A percentile compares a stretch with the other conserved stretches of the same genome.
phyloP scores from a whole-genome alignment of 148 eudicot genomes.

The Fagopyrum homotropicum region DNA sequence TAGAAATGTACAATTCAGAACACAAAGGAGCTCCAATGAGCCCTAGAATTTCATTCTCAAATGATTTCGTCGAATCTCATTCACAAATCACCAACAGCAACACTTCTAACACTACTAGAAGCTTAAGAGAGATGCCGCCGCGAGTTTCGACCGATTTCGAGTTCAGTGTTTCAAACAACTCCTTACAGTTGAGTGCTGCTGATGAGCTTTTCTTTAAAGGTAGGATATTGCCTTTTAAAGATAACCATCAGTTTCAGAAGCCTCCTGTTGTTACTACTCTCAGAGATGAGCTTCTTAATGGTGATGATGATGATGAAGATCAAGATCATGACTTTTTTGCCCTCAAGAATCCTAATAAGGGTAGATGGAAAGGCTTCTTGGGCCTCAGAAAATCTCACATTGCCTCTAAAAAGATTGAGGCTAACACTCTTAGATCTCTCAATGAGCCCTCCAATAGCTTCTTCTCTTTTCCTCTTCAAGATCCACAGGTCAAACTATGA shows the following conservation, averaged over 20 bases:
- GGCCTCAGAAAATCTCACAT: conserved; percentile 72
- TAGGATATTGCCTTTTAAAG: conserved; percentile 59
- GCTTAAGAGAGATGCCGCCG: conserved; percentile 18
- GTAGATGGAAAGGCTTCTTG: conserved; percentile 68
- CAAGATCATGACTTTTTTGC: conserved; percentile 18
- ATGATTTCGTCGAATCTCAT: conserved; percentile 75
- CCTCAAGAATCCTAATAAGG: conserved; percentile 49
- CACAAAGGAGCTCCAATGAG: conserved; percentile 33
- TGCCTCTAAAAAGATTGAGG: conserved; percentile 50
- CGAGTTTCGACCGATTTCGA: conserved; percentile 69
- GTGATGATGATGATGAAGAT: conserved; percentile 31
- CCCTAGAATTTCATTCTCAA: conserved; percentile 91
- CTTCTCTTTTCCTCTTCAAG: conserved; percentile 24
- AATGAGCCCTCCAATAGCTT: conserved; percentile 23
- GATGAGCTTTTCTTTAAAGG: conserved; percentile 83
- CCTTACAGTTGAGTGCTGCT: conserved; percentile 41
- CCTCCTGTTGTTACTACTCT: conserved; percentile 29
- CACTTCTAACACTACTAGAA: neutral
- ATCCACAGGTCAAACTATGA: conserved; percentile 8
- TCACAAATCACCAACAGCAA: neutral
- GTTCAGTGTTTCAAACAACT: conserved; percentile 43
- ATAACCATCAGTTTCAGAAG: neutral
- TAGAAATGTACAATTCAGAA: conserved; percentile 55
- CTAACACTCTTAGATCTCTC: neutral
- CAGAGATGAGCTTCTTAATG: conserved; percentile 58